Percentiles rank a stretch among this genome's conserved stretches.
Conservation (phyloP, 805 yeast species). For the Nakazawaea peltata region DNA sequence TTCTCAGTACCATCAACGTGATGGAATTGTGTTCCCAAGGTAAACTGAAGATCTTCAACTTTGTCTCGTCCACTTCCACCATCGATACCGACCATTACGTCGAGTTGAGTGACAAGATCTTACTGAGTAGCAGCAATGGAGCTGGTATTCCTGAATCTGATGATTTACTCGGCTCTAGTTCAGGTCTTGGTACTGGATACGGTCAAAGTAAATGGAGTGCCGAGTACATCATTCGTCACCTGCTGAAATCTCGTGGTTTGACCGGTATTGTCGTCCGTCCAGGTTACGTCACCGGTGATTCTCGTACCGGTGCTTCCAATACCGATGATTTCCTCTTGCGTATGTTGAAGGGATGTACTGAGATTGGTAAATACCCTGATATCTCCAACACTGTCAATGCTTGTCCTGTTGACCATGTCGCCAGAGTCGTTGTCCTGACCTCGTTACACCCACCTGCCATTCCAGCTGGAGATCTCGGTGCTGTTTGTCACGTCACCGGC, state of each 20-base stretch:
- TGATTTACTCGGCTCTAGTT: constrained; percentile 70
- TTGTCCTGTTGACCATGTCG: constrained; percentile 98
- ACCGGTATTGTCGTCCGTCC: constrained; percentile 90
- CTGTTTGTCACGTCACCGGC: constrained; percentile 94
- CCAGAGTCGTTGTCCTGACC: constrained; percentile 78
- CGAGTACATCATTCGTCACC: constrained; percentile 78
- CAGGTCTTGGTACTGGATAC: constrained; percentile 84
- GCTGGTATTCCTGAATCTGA: constrained; percentile 79
- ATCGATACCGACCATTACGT: constrained; percentile 80
- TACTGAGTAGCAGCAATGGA: constrained; percentile 55
- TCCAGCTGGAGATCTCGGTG: constrained; percentile 26
- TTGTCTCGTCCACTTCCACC: constrained; percentile 94
- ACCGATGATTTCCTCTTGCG: constrained; percentile 95
- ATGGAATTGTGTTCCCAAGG: constrained; percentile 71
- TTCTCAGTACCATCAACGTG: constrained; percentile 77
- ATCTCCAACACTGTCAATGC: constrained; percentile 84
- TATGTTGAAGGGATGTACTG: constrained; percentile 90
- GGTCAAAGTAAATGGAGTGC: constrained; percentile 99
- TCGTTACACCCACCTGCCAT: constrained; percentile 55
- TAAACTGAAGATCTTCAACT: constrained; percentile 77
- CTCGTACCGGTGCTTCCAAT: constrained; percentile 79
- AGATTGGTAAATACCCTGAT: constrained; percentile 79
- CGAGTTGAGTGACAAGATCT: constrained; percentile 62
- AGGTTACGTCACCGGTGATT: constrained; percentile 89
- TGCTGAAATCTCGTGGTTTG: constrained; percentile 88